Percentiles rank a stretch among this genome's conserved stretches.
phyloP scores from a whole-genome alignment of 257 asterid genomes.

The Leptodermis oblonga region DNA sequence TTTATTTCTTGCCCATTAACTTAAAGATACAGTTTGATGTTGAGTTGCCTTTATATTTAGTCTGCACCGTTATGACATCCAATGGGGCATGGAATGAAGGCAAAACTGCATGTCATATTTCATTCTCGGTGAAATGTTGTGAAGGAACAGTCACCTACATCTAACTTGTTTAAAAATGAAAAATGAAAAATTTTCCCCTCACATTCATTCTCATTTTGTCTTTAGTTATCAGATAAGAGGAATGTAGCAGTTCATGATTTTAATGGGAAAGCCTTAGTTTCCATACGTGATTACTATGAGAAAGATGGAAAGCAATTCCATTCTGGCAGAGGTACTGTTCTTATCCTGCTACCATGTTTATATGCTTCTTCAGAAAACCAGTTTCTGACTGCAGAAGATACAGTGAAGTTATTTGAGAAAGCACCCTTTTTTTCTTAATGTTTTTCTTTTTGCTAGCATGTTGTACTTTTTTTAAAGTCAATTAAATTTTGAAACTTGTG shows the following conservation, averaged over 20 bases:
- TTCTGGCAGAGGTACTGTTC: constrained; percentile 36
- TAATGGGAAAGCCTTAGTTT: constrained; percentile 41
- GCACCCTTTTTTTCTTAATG: no score
- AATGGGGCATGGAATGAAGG: background rate
- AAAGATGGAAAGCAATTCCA: constrained; percentile 47
- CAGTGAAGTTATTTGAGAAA: no score
- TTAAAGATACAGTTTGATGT: background rate
- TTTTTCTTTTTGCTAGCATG: background rate
- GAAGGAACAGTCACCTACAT: background rate
- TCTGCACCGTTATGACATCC: background rate
- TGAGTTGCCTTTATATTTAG: background rate
- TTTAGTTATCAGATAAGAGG: constrained; percentile 47
- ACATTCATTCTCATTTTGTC: constrained; percentile 14
- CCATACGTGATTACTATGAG: constrained; percentile 42
- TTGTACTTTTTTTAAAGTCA: background rate
- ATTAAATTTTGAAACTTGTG: background rate
- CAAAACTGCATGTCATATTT: background rate
- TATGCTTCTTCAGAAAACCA: no score
- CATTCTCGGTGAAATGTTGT: background rate
- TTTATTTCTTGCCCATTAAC: background rate
- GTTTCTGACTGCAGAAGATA: no score
- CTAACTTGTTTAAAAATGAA: constrained; percentile 2
- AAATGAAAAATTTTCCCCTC: background rate
- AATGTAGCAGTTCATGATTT: constrained; percentile 39
- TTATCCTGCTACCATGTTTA: background rate